phyloP scores from a whole-genome alignment of 2,329 filamentous ascomycete species.

The Tolypocladium endophyticum region DNA sequence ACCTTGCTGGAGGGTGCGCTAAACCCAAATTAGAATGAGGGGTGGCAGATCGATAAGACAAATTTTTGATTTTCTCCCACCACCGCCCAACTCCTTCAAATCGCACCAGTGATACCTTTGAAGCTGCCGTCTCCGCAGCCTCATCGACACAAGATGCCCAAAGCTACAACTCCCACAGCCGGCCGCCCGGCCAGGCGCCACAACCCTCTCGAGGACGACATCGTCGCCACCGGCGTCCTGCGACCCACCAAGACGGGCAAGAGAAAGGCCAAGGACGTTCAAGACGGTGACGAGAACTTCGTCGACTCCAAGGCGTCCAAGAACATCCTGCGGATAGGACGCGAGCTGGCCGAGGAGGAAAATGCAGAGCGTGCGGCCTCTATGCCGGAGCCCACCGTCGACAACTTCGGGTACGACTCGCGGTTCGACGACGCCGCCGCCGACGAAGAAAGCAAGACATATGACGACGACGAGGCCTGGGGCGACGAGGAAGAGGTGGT shows the following conservation, averaged over 20 bases:
- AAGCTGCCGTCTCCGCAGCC: not conserved
- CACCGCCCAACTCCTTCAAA: conserved; percentile 1
- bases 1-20: conserved; percentile 8
- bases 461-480: conserved; percentile 57
- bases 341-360: conserved; percentile 80
- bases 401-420: conserved; percentile 70
- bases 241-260: conserved; percentile 62
- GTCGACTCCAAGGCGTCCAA: conserved; percentile 82
- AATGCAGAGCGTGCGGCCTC: conserved; percentile 20
- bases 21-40: conserved; percentile 20
- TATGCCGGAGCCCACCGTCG: conserved; percentile 28
- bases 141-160: conserved; percentile 56
- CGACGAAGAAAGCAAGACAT: conserved; percentile 30
- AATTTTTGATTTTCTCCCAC: conserved; percentile 23
- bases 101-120: not conserved
- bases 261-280: conserved; percentile 52
- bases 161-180: conserved; percentile 53
- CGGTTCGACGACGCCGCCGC: conserved; percentile 51
- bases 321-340: conserved; percentile 81
- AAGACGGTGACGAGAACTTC: conserved; percentile 56
- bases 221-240: conserved; percentile 59
- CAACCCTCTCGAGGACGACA: conserved; percentile 84
- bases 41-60: conserved; percentile 29
- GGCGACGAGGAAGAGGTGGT: conserved; percentile 67
- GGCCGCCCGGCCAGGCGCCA: conserved; percentile 58